Base-by-base conservation (phyloP, 139 green algal species). In the Spirogloea muscicola region DNA sequence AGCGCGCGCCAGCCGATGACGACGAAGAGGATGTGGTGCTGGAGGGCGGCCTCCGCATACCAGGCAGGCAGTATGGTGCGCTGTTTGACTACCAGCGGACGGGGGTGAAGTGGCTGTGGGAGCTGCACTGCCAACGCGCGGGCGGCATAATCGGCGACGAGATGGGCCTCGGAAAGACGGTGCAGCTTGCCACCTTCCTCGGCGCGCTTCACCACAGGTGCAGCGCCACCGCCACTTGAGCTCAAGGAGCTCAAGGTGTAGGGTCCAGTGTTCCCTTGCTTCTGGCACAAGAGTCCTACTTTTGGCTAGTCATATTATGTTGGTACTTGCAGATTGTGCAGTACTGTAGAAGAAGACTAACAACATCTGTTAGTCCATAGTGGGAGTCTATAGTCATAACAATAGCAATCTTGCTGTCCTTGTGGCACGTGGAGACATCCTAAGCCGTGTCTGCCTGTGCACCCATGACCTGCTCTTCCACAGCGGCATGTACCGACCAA, bases 101-200 rank as follows among this genome's bases (percentile, higher is more conserved):
- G 4, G 91, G 84, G 58, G 87, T 98, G 1, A 96, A 96, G 81
- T 98, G 94, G 94, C 74, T 98, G 71, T 98, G 94, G 94, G 94
- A 98, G 88, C 85, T 98, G 65, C 91, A 97, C 83, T 93, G 84
- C 10, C 92, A 97, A 86, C 57, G 88, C 0, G 90, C 71, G 33
- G 72, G 72, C 13, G 94, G 94, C 60, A 97, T 98, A 71, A 85
- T 98, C 10, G 94, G 91, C 1, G 94, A 97, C 73, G 93, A 94
- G 59, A 92, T 95, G 89, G 91, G 91, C 0, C 84, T 97, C 36
- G 92, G 92, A n/a, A 97, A 97, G 77, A 96, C 84, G 0, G 81
- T 91, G 9, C 86, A 88, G 52, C 48, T 86, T 31, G 61, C 71
- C 36, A 63, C 71, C 33, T 76, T 79, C 44, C 71, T 79, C 16